Conservation (phyloP, 2,329 filamentous ascomycete genomes). For the Sclerotinia sclerotiorum region DNA sequence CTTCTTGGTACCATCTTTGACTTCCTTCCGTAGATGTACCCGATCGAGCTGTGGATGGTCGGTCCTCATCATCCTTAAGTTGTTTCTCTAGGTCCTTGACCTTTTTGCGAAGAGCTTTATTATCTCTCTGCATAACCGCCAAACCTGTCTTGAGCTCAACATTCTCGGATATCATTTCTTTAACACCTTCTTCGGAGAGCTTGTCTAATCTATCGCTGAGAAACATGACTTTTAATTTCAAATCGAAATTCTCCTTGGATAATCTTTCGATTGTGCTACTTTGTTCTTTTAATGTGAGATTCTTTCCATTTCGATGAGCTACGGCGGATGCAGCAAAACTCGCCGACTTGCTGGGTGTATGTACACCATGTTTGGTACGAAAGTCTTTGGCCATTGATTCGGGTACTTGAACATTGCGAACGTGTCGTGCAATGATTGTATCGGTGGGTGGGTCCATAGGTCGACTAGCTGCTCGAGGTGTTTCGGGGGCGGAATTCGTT, state of each 20-base stretch:
- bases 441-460: slow-evolving; percentile 71
- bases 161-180: slow-evolving; percentile 97
- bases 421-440: slow-evolving; percentile 82
- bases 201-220: slow-evolving; percentile 90
- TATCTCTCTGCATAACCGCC: slow-evolving; percentile 86
- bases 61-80: slow-evolving; percentile 62
- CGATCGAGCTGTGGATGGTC: slow-evolving; percentile 60
- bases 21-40: slow-evolving; percentile 56
- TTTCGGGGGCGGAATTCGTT: slow-evolving; percentile 56
- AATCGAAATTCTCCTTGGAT: slow-evolving; percentile 96
- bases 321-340: slow-evolving; percentile 51
- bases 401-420: slow-evolving; percentile 86
- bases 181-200: slow-evolving; percentile 91
- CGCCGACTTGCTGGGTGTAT: slow-evolving; percentile 56
- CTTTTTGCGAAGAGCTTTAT: slow-evolving; percentile 75
- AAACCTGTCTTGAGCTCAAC: slow-evolving; percentile 92
- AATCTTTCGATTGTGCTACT: slow-evolving; percentile 95
- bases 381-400: slow-evolving; percentile 86
- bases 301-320: slow-evolving; percentile 58
- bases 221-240: slow-evolving; percentile 97
- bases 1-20: slow-evolving; percentile 56
- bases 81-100: slow-evolving; percentile 86
- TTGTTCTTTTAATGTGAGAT: slow-evolving; percentile 91
- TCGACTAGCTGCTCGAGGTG: slow-evolving; percentile 62
- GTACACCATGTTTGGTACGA: slow-evolving; percentile 67